phyloP scores from a whole-genome alignment of 2,329 filamentous ascomycete species.

The Botrytis fragariae region DNA sequence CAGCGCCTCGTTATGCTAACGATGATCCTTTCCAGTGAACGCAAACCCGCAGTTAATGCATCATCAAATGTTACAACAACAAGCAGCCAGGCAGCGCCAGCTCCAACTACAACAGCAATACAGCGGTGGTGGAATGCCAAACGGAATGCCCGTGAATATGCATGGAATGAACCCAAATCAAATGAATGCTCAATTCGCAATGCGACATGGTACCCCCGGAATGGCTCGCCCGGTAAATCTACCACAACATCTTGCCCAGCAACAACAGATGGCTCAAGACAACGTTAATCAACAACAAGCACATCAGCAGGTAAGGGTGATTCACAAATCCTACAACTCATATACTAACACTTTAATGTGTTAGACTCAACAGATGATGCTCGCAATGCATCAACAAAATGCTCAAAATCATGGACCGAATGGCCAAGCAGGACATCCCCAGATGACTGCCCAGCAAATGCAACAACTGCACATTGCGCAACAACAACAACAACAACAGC shows the following conservation, averaged over 20 bases:
- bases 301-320: slow-evolving; percentile 39
- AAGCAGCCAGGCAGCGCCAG: slow-evolving; percentile 39
- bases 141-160: slow-evolving; percentile 45
- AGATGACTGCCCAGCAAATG: slow-evolving; percentile 49
- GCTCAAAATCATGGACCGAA: slow-evolving; percentile 44
- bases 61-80: slow-evolving; percentile 36
- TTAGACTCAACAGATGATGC: slow-evolving; percentile 19
- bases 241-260: slow-evolving; percentile 45
- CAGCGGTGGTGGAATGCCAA: slow-evolving; percentile 52
- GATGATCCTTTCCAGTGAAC: background rate
- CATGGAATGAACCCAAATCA: slow-evolving; percentile 34
- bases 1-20: background rate
- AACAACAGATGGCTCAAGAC: slow-evolving; percentile 42
- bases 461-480: slow-evolving; percentile 48
- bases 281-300: slow-evolving; percentile 41
- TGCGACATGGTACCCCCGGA: slow-evolving; percentile 44
- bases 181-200: slow-evolving; percentile 52
- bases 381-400: slow-evolving; percentile 48
- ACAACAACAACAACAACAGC: slow-evolving; percentile 49
- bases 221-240: slow-evolving; percentile 47
- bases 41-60: slow-evolving; percentile 46
- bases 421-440: slow-evolving; percentile 46
- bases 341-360: background rate
- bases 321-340: background rate
- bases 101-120: slow-evolving; percentile 54